Percentiles rank a stretch among this genome's conserved stretches.
These are phyloP conservation scores for Dryadomyces quercus-mongolicae DNA, from an alignment of 2,329 filamentous ascomycete species.

Conservation along the genomic window DNA sequence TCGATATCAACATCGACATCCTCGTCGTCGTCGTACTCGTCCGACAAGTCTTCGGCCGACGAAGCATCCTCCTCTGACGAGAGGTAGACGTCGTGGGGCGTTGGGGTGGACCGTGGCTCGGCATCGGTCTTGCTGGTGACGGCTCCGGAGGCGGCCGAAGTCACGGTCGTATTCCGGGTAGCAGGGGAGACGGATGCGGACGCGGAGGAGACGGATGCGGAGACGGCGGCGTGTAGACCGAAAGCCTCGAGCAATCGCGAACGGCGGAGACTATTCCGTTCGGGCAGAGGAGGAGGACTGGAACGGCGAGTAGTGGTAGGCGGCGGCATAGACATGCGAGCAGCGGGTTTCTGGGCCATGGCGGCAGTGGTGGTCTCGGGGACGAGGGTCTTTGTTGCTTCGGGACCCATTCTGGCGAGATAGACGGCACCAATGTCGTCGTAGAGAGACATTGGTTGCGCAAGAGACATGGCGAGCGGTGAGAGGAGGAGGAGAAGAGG, in stretches of 20 bases:
- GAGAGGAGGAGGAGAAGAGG: neutral
- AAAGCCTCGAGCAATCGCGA: slow-evolving; percentile 31
- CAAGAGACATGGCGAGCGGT: slow-evolving; percentile 6
- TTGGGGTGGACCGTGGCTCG: slow-evolving; percentile 22
- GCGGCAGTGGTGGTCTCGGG: neutral
- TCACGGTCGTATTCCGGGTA: neutral
- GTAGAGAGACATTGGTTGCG: slow-evolving; percentile 6
- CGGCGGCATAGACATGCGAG: neutral
- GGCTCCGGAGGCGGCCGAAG: neutral
- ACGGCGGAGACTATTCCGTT: slow-evolving; percentile 35
- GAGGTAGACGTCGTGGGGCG: slow-evolving; percentile 48
- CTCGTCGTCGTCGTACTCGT: slow-evolving; percentile 31
- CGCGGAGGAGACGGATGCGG: no score
- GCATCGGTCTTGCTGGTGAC: slow-evolving; percentile 1
- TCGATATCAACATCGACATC: slow-evolving; percentile 18
- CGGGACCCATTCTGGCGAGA: slow-evolving; percentile 6
- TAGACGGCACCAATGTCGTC: slow-evolving; percentile 6
- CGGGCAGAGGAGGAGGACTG: slow-evolving; percentile 32
- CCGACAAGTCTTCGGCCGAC: slow-evolving; percentile 45
- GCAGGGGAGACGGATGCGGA: neutral
- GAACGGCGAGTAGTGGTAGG: slow-evolving; percentile 7
- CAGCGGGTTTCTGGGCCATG: no score
- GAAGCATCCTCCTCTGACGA: slow-evolving; percentile 56
- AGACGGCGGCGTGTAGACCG: slow-evolving; percentile 16
- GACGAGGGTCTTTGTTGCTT: neutral